Base-by-base conservation (phyloP, 2,329 filamentous ascomycete species). In the Alternaria solani region DNA sequence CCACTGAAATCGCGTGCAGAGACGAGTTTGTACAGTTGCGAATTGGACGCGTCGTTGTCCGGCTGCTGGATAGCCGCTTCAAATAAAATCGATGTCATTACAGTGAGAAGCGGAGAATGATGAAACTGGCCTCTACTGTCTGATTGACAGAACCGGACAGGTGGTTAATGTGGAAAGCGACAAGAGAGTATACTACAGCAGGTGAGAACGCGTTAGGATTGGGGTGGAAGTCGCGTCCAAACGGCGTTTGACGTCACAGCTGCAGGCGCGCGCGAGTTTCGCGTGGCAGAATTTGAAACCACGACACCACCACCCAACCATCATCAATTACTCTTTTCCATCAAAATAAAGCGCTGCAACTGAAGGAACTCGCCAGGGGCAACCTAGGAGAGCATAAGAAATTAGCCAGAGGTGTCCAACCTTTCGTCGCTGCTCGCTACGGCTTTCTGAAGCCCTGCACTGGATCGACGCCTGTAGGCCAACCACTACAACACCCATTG, bases 61-160 rank as follows among this genome's bases (percentile, higher is more conserved):
- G 62, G 65, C 16, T 58, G 56, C 16, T 55, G 48, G 34, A 77
- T 70, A 20, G 65, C 69, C 30, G 59, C 62, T 46, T 71, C 68
- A 53, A 73, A 64, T 4, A 55, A 43, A 55, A 43, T 51, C 28
- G 59, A 62, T 25, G 57, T 63, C 68, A 70, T 71, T 48, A 58
- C 57, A 51, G 39, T 25, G 20, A 44, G 23, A 49, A 16, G 18
- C 9, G 32, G 14, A 47, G 39, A 23, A 42, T 18, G 41, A 30
- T 20, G 52, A 49, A 39, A 36, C 32, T 38, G 2, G 4, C 20
- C 16, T 49, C 23, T 26, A n/a, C 8, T 9, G 32, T n/a, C 32
- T 32, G 16, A 36, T 36, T 36, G 16, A 36, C 20, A 20, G 8
- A 14, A 49, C 3, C 18, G 16, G 3, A 14, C 4, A 18, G 26